A percentile compares a stretch with the other conserved stretches of the same genome.
phyloP scores from a whole-genome alignment of 75 land plant genomes.

The Pinus taeda region DNA sequence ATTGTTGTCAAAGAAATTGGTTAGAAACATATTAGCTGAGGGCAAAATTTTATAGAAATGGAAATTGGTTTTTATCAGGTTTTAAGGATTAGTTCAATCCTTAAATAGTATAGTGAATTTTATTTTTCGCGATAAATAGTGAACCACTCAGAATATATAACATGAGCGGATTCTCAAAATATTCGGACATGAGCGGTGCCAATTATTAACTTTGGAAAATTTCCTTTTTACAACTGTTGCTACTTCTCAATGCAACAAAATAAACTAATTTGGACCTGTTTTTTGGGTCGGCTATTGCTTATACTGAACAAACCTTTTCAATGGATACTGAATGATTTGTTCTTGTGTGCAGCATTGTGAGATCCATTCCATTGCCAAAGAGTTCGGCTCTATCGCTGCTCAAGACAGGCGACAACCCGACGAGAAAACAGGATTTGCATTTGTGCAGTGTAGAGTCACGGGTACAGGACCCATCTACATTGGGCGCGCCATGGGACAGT shows the following conservation, averaged over 20 bases:
- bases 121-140: no score
- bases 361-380: slow-evolving; percentile 79
- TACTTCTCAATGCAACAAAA: no score
- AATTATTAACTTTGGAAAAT: not conserved
- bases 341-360: slow-evolving; percentile 45
- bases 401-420: slow-evolving; percentile 57
- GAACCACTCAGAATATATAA: no score
- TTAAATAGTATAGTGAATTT: no score
- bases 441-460: slow-evolving; percentile 80
- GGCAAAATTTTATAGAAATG: no score
- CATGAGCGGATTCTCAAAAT: no score
- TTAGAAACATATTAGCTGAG: no score
- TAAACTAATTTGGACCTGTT: not conserved
- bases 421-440: slow-evolving; percentile 81
- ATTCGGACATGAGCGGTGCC: not conserved
- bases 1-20: no score
- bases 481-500: slow-evolving; percentile 97
- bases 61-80: no score
- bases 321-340: not conserved
- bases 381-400: slow-evolving; percentile 88
- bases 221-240: not conserved
- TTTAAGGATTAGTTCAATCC: no score
- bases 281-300: not conserved
- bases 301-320: not conserved
- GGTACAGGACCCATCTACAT: slow-evolving; percentile 84